Evolutionary conservation across 305 asterid genomes (phyloP).

Genomic region (Andrographis paniculata): DNA sequence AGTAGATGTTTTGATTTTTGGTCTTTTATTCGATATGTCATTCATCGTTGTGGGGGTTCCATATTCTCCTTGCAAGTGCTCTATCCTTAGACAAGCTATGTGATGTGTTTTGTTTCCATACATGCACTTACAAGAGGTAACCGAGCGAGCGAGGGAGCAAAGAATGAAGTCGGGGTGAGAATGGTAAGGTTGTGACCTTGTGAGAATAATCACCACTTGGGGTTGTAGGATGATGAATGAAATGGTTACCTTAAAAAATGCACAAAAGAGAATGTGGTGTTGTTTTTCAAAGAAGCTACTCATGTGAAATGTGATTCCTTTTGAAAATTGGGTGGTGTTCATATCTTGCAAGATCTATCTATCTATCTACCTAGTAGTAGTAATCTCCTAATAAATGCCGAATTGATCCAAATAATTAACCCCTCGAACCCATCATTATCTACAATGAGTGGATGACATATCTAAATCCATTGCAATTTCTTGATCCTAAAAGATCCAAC

Average conservation of each 20-base stretch:
- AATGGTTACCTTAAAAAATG: conserved; percentile 24
- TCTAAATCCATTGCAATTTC: not conserved
- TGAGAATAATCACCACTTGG: no score
- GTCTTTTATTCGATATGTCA: no score
- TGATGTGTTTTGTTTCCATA: not conserved
- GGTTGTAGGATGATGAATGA: conserved; percentile 17
- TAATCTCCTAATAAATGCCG: conserved; percentile 14
- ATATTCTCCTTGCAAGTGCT: conserved; percentile 17
- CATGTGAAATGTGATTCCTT: conserved; percentile 21
- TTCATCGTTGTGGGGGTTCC: conserved; percentile 12
- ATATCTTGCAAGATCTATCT: conserved; percentile 12
- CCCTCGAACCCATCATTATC: conserved; percentile 14
- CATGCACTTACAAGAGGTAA: no score
- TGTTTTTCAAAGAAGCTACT: conserved; percentile 26
- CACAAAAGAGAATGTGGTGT: not conserved
- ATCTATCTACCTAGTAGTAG: conserved; percentile 4
- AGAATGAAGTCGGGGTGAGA: no score
- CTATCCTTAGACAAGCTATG: not conserved
- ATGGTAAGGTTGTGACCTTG: no score
- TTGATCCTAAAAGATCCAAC: no score
- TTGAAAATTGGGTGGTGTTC: not conserved
- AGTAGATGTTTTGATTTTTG: no score
- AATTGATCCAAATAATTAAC: conserved; percentile 13
- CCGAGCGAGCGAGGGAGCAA: no score
- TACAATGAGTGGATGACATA: conserved; percentile 19